Conservation (phyloP, 768 basidiomycete genomes). For the Naganishia vishniacii region DNA sequence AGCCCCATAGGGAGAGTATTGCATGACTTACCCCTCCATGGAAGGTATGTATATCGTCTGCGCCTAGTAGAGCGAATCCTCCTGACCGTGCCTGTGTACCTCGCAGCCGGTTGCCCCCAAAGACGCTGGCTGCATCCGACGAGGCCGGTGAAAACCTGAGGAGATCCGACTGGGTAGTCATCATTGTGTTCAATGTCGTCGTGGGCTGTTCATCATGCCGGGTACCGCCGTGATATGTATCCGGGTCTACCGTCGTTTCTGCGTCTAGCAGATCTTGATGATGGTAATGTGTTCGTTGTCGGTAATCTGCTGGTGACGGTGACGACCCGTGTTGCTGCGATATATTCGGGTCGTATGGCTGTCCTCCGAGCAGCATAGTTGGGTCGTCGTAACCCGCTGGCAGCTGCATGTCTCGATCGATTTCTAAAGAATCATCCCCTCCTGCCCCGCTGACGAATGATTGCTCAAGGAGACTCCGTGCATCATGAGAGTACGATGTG, state of each 20-base stretch:
- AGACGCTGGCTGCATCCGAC: conserved; percentile 26
- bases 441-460: conserved; percentile 9
- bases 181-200: conserved; percentile 12
- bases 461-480: conserved; percentile 19
- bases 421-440: conserved; percentile 21
- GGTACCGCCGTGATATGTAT: background rate
- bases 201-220: conserved; percentile 3
- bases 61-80: conserved; percentile 37
- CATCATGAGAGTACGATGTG: conserved; percentile 1
- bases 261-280: conserved; percentile 6
- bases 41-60: conserved; percentile 45
- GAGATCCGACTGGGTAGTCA: conserved; percentile 13
- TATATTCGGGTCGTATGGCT: background rate
- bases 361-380: conserved; percentile 1
- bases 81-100: conserved; percentile 12
- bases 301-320: background rate
- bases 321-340: background rate
- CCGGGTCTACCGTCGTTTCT: conserved; percentile 6
- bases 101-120: conserved; percentile 13
- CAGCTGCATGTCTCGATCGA: conserved; percentile 12
- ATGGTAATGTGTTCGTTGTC: background rate
- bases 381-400: conserved; percentile 21
- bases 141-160: conserved; percentile 20
- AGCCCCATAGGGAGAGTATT: too few relatives aligned
- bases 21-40: conserved; percentile 37